phyloP scores from a whole-genome alignment of 2,329 filamentous ascomycete species.

The Blumeria hordei region DNA sequence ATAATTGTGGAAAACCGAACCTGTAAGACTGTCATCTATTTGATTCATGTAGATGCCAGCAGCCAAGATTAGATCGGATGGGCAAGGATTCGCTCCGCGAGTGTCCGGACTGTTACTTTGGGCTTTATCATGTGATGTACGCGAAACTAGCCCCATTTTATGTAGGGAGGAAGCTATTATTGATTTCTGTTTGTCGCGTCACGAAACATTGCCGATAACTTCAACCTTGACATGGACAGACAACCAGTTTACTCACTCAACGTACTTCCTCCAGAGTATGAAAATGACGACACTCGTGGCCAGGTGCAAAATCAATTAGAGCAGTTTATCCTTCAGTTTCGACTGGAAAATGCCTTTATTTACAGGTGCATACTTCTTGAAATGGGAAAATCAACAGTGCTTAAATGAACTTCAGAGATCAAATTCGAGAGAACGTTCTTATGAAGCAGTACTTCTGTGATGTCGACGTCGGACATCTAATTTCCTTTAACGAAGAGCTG shows the following conservation, averaged over 20 bases:
- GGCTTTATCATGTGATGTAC: too few species aligned
- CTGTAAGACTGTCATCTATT: too few species aligned
- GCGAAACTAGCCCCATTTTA: too few species aligned
- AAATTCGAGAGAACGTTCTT: constrained; percentile 82
- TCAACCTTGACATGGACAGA: constrained; percentile 43
- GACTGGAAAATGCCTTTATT: constrained; percentile 81
- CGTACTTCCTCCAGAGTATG: constrained; percentile 45
- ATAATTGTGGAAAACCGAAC: too few species aligned
- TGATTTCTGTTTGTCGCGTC: too few species aligned
- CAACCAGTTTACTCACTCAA: constrained; percentile 70
- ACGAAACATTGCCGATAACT: background rate
- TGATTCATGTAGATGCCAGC: too few species aligned
- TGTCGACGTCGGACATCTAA: constrained; percentile 83
- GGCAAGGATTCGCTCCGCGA: too few species aligned
- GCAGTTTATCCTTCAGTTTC: constrained; percentile 80
- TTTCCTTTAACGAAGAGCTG: constrained; percentile 87
- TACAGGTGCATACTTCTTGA: constrained; percentile 42
- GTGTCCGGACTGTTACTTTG: too few species aligned
- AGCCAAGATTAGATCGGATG: too few species aligned
- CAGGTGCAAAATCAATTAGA: constrained; percentile 60
- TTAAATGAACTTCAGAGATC: constrained; percentile 40
- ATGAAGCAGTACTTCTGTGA: constrained; percentile 91
- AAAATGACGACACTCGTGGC: constrained; percentile 37
- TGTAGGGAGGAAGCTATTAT: too few species aligned
- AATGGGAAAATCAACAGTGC: background rate